Conservation (phyloP, 2,329 filamentous ascomycete species). For the Myrmaecium sp. region DNA sequence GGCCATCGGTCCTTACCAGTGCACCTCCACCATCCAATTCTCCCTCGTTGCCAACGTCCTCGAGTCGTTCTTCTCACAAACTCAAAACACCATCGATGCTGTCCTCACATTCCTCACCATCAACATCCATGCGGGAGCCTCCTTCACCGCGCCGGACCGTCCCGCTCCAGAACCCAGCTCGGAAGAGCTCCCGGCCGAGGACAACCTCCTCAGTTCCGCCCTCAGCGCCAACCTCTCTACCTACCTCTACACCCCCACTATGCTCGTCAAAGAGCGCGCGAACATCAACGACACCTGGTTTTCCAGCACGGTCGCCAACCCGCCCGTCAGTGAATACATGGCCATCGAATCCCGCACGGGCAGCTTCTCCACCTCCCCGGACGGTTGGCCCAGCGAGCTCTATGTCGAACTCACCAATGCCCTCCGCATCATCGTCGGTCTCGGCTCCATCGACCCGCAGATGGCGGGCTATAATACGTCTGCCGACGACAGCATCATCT, state of each 20-base stretch:
- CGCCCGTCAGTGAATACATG: constrained; percentile 37
- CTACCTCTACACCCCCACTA: constrained; percentile 37
- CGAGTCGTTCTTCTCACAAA: constrained; percentile 34
- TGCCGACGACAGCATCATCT: constrained; percentile 35
- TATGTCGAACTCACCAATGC: constrained; percentile 37
- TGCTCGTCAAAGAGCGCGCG: constrained; percentile 32
- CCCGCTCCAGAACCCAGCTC: constrained; percentile 25
- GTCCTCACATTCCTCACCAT: constrained; percentile 36
- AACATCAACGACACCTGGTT: constrained; percentile 45
- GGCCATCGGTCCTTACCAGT: constrained; percentile 35
- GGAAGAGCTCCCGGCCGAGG: constrained; percentile 25
- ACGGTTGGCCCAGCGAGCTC: constrained; percentile 48
- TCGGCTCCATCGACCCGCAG: constrained; percentile 40
- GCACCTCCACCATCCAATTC: constrained; percentile 35
- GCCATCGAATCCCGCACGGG: constrained; percentile 20
- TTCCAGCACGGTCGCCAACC: constrained; percentile 20
- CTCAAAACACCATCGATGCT: constrained; percentile 37
- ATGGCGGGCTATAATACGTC: constrained; percentile 38
- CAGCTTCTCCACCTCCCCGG: constrained; percentile 28
- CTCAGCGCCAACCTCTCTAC: constrained; percentile 31
- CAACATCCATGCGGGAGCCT: constrained; percentile 40
- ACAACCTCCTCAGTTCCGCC: constrained; percentile 29
- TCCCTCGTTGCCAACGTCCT: constrained; percentile 32
- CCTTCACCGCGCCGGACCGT: constrained; percentile 18
- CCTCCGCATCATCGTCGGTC: constrained; percentile 38